Evolutionary conservation across 768 basidiomycete genomes (phyloP).

Genomic region (Arthromyces matolae): DNA sequence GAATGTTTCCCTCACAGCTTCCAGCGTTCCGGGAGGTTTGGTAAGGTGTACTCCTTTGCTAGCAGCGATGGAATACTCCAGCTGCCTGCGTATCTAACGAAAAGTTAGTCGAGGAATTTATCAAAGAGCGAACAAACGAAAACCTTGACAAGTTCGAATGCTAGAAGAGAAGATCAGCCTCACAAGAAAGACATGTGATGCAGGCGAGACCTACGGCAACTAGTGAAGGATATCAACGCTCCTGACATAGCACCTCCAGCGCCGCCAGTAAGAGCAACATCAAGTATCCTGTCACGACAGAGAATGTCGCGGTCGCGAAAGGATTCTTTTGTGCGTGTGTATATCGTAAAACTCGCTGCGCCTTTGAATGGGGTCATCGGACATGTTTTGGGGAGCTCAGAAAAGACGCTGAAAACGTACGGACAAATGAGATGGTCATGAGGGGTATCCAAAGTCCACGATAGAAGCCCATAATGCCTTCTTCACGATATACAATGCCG

Average conservation of each 20-base stretch:
- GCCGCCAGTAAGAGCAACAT: conserved; percentile 75
- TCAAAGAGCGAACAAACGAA: conserved; percentile 9
- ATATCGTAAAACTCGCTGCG: conserved; percentile 89
- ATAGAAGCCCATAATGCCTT: conserved; percentile 88
- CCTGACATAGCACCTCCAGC: conserved; percentile 87
- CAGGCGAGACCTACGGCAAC: conserved; percentile 66
- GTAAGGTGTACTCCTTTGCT: conserved; percentile 66
- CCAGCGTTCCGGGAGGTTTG: conserved; percentile 74
- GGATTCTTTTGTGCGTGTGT: conserved; percentile 77
- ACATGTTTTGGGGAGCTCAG: conserved; percentile 2
- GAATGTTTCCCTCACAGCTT: conserved; percentile 80
- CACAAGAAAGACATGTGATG: not conserved
- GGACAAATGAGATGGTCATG: conserved; percentile 93
- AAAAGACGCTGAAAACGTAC: conserved; percentile 46
- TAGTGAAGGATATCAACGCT: conserved; percentile 82
- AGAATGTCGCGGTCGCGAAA: conserved; percentile 59
- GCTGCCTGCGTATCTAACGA: conserved; percentile 78
- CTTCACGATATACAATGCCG: conserved; percentile 71
- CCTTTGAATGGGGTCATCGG: conserved; percentile 38
- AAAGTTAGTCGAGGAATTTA: conserved; percentile 4
- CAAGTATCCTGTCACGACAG: conserved; percentile 52
- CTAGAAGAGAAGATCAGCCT: conserved; percentile 27
- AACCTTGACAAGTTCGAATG: conserved; percentile 96
- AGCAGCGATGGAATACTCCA: conserved; percentile 89
- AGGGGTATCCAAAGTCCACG: conserved; percentile 90